A percentile compares a stretch with the other conserved stretches of the same genome.
These are phyloP conservation scores for Aspergillus fumigatus DNA, from an alignment of 2,329 filamentous ascomycete species.

Conservation along the genomic window DNA sequence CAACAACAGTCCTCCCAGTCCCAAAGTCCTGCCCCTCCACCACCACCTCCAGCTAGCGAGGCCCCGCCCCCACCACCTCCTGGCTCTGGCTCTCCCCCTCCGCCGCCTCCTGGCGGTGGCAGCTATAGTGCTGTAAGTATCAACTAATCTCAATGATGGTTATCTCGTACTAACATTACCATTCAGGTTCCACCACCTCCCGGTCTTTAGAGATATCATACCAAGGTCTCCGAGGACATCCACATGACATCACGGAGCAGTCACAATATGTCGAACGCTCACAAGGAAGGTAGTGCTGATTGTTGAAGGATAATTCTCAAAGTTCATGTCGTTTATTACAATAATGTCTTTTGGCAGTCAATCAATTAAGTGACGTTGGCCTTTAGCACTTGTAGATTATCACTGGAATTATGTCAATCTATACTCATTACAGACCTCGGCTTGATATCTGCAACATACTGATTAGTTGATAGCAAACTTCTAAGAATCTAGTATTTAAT, in stretches of 20 bases:
- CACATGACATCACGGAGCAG: too few relatives aligned
- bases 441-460: background rate
- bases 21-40: slow-evolving; percentile 49
- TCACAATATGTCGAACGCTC: background rate
- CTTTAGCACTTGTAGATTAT: background rate
- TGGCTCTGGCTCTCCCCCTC: slow-evolving; percentile 56
- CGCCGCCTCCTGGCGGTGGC: slow-evolving; percentile 49
- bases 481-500: background rate
- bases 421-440: background rate
- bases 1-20: slow-evolving; percentile 31
- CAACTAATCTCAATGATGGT: background rate
- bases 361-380: background rate
- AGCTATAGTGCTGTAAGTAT: slow-evolving; percentile 60
- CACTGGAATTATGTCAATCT: background rate
- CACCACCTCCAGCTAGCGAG: slow-evolving; percentile 53
- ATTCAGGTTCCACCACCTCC: slow-evolving; percentile 49
- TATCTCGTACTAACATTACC: slow-evolving; percentile 2
- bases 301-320: slow-evolving; percentile 2
- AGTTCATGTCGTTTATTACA: background rate
- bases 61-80: slow-evolving; percentile 58
- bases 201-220: slow-evolving; percentile 37
- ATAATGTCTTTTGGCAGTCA: background rate
- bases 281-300: background rate
- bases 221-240: background rate
- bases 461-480: background rate